These are phyloP conservation scores for Fulvia fulva DNA, from an alignment of 2,329 filamentous ascomycete species.

Conservation along the genomic window DNA sequence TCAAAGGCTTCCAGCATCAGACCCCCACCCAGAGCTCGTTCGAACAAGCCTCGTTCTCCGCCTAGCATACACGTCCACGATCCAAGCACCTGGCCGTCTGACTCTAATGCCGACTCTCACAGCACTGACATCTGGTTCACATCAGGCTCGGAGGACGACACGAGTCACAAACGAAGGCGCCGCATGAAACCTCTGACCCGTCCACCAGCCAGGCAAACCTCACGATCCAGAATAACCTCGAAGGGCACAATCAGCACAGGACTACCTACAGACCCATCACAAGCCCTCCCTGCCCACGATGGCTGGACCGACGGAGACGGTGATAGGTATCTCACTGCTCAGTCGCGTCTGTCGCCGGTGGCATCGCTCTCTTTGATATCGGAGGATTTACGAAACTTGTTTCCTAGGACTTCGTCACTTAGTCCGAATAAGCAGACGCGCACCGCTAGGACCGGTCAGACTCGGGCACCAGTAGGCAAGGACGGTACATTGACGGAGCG, in stretches of 20 bases:
- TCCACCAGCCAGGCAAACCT: constrained; percentile 22
- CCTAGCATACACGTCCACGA: constrained; percentile 3
- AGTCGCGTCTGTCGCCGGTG: constrained; percentile 14
- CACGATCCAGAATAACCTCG: constrained; percentile 14
- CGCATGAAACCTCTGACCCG: constrained; percentile 2
- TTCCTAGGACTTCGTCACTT: constrained; percentile 28
- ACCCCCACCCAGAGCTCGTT: constrained; percentile 6
- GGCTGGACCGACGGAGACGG: constrained; percentile 9
- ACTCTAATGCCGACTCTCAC: constrained; percentile 18
- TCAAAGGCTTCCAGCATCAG: background rate
- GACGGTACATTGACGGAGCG: constrained; percentile 6
- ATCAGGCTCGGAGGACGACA: constrained; percentile 23
- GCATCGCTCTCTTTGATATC: constrained; percentile 21
- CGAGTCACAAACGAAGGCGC: constrained; percentile 3
- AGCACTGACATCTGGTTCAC: constrained; percentile 33
- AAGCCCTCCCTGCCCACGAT: background rate
- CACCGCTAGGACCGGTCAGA: background rate
- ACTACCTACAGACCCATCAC: background rate
- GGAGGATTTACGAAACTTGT: constrained; percentile 26
- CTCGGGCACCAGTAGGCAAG: background rate
- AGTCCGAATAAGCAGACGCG: constrained; percentile 5
- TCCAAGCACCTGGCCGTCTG: constrained; percentile 21
- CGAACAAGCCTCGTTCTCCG: constrained; percentile 13
- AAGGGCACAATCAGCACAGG: constrained; percentile 19
- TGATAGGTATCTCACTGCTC: constrained; percentile 18